Percentiles rank a stretch among this genome's conserved stretches.
Conservation (phyloP, 2,329 filamentous ascomycete genomes). For the Neoascochyta sp. region DNA sequence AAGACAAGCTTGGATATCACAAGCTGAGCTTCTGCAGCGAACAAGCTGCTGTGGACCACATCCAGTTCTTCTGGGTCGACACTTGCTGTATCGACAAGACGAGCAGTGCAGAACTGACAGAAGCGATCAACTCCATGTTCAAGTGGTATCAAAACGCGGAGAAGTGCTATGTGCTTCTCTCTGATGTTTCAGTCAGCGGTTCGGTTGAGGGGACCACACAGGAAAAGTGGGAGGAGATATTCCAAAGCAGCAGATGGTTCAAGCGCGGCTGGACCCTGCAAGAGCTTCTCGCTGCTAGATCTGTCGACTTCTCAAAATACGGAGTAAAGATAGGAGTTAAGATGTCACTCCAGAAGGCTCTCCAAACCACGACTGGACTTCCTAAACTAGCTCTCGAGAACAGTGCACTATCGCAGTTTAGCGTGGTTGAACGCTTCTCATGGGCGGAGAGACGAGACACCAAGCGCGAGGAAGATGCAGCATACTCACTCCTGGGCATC, state of each 20-base stretch:
- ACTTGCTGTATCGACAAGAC: constrained; percentile 16
- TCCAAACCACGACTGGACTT: background rate
- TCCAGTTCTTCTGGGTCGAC: constrained; percentile 10
- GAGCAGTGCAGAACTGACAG: constrained; percentile 1
- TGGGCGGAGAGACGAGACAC: background rate
- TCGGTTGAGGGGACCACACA: background rate
- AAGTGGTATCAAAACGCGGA: constrained; percentile 3
- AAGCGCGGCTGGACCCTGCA: constrained; percentile 26
- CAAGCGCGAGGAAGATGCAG: background rate
- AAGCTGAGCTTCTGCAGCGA: background rate
- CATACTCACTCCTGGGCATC: background rate
- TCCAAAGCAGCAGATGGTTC: constrained; percentile 15
- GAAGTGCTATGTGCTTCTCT: constrained; percentile 5
- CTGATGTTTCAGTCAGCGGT: constrained; percentile 2
- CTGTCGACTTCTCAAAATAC: background rate
- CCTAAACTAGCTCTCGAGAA: background rate
- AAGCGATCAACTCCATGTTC: constrained; percentile 3
- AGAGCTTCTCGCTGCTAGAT: constrained; percentile 10
- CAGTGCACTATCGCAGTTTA: background rate
- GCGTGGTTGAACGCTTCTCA: background rate
- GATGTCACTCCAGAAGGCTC: background rate
- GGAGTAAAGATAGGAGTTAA: background rate
- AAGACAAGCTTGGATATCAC: background rate
- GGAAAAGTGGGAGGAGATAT: background rate
- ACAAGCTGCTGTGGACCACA: background rate